phyloP scores from a whole-genome alignment of 805 yeast species.

The Sugiyamaella floridensis region DNA sequence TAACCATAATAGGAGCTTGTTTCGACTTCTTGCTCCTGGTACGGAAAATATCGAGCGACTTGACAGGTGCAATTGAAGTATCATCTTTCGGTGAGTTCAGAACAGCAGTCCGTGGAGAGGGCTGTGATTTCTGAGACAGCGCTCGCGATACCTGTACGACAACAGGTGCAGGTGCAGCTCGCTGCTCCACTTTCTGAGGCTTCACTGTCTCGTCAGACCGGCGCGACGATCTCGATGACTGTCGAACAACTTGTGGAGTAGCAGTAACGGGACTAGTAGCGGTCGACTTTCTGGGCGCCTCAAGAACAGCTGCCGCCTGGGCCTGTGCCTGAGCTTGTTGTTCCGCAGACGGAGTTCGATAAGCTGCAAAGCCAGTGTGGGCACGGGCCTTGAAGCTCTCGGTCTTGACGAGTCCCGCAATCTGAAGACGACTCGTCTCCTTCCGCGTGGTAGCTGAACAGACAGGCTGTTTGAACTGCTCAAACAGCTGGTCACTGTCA shows the following conservation, averaged over 20 bases:
- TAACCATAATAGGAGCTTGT: neutral
- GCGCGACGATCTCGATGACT: neutral
- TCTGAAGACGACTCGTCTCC: constrained; percentile 16
- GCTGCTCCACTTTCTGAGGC: too few relatives aligned
- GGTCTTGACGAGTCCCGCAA: constrained; percentile 19
- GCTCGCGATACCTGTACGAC: too few relatives aligned
- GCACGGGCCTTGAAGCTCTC: constrained; percentile 17
- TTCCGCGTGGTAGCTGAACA: neutral
- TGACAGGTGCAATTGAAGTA: neutral
- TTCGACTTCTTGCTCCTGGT: neutral
- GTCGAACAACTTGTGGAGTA: neutral
- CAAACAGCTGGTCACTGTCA: neutral
- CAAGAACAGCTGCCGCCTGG: neutral
- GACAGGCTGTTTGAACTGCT: neutral
- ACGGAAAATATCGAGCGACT: neutral
- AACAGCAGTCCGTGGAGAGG: too few relatives aligned
- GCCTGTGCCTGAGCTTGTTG: neutral
- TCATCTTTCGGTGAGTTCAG: neutral
- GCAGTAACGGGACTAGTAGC: neutral
- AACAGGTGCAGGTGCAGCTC: too few relatives aligned
- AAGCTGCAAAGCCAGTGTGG: constrained; percentile 10
- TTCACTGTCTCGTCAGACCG: neutral
- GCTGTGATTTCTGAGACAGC: too few relatives aligned
- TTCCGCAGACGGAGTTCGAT: constrained; percentile 5
- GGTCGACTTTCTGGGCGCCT: neutral